Percentiles rank a stretch among this genome's conserved stretches.
Conservation (phyloP, 768 basidiomycete species). For the Lentinula raphanica region DNA sequence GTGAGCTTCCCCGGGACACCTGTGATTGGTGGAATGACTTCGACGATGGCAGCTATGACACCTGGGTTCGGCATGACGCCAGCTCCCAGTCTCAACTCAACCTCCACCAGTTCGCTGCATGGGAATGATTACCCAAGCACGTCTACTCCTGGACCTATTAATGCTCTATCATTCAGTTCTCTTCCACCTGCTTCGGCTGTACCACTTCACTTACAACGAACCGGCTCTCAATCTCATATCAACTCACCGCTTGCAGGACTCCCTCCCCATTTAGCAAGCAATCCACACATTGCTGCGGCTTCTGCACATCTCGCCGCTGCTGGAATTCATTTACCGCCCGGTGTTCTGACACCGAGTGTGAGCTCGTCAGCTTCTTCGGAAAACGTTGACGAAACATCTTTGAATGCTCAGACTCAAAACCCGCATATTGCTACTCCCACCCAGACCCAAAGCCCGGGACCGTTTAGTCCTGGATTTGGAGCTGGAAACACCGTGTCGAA, state of each 20-base stretch:
- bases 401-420: background rate
- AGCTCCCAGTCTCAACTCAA: background rate
- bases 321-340: background rate
- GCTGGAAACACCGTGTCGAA: background rate
- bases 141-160: background rate
- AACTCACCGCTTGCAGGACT: background rate
- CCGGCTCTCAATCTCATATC: background rate
- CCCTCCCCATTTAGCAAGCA: background rate
- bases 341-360: background rate
- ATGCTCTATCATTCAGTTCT: background rate
- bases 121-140: background rate
- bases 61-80: background rate
- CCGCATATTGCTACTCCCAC: background rate
- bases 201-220: background rate
- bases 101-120: background rate
- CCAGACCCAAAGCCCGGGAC: background rate
- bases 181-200: background rate
- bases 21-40: background rate
- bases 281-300: conserved; percentile 4
- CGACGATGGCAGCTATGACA: background rate
- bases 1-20: background rate
- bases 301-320: conserved; percentile 1
- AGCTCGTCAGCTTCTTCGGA: background rate
- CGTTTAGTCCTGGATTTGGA: background rate
- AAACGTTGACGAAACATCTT: background rate